Conservation (phyloP, 2,329 filamentous ascomycete species). For the Microsporum audouinii region DNA sequence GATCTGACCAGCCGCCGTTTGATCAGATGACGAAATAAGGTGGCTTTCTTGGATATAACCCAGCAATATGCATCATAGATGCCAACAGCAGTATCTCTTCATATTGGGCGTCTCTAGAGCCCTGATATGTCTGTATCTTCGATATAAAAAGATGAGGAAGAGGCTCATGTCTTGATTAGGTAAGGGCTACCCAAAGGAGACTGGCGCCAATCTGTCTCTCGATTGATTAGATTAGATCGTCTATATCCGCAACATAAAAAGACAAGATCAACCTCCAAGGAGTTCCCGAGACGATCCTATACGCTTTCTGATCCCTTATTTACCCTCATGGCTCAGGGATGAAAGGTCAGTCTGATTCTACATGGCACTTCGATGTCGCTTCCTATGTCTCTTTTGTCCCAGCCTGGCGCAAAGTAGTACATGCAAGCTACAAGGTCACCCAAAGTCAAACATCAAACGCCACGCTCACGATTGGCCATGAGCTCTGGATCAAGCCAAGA, state of each 20-base stretch:
- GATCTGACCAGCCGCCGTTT: constrained; percentile 15
- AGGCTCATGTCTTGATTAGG: neutral
- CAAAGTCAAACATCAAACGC: constrained; percentile 1
- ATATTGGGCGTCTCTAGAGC: neutral
- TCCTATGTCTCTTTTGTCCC: neutral
- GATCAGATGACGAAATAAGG: constrained; percentile 8
- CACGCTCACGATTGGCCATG: constrained; percentile 11
- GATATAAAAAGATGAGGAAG: neutral
- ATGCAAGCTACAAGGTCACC: neutral
- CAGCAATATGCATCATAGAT: constrained; percentile 10
- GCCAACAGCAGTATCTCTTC: neutral
- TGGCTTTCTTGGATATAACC: neutral
- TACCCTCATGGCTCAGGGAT: neutral
- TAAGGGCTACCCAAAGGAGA: neutral
- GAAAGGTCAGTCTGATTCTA: neutral
- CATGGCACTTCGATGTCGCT: neutral
- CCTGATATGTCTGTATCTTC: neutral
- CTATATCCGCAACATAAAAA: neutral
- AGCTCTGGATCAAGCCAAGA: constrained; percentile 23
- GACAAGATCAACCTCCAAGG: neutral
- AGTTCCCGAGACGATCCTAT: neutral
- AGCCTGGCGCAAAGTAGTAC: neutral
- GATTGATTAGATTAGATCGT: neutral
- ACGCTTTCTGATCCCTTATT: neutral
- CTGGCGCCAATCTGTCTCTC: neutral